Evolutionary conservation across 331 rosid species (phyloP), one percentile per base, ranked within the genome.

Genomic region (Pyracantha coccinea): DNA sequence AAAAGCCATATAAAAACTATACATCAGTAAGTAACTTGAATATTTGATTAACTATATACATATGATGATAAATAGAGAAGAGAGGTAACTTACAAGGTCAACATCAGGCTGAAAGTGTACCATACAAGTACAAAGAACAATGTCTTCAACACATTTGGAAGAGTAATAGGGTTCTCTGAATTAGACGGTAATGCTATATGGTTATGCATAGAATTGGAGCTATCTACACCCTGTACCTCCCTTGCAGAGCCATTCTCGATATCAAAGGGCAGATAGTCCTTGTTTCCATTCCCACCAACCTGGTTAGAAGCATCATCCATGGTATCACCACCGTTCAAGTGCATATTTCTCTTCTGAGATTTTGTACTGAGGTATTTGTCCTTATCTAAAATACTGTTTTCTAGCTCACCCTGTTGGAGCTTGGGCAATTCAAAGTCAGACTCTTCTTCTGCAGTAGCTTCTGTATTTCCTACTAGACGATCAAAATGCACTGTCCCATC

Each of bases 91-190:
- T 89, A 95, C 99, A 95, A 78, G 73, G 99, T 95, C 92, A 95
- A 87, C 80, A 90, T 80, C 58, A 95, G 89, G 89, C 99, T 95
- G 87, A 81, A 95, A 73, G 89, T 89, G 88, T 92, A 95, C 99
- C 99, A 95, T 33, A 87, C 83, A 50, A 95, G 82, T 72, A 95
- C 65, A 67, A 92, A 92, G 84, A 92, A 90, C 78, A 90, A 83
- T 17, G 91, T 95, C 91, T 90, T 92, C 69, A 95, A 66, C 71
- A 95, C 85, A 84, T 76, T 81, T 33, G 92, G 80, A 75, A 27
- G 73, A 54, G 84, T 69, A 19, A 90, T 50, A 75, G 85, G 86
- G 82, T 80, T 78, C 35, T 83, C 76, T 41, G 77, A 76, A 80
- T 54, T 72, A 75, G 54, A 63, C 25, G 62, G 73, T 73, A 60